A percentile compares a stretch with the other conserved stretches of the same genome.
phyloP scores from a whole-genome alignment of 1,139 yeast species.

The Pichia sp. region DNA sequence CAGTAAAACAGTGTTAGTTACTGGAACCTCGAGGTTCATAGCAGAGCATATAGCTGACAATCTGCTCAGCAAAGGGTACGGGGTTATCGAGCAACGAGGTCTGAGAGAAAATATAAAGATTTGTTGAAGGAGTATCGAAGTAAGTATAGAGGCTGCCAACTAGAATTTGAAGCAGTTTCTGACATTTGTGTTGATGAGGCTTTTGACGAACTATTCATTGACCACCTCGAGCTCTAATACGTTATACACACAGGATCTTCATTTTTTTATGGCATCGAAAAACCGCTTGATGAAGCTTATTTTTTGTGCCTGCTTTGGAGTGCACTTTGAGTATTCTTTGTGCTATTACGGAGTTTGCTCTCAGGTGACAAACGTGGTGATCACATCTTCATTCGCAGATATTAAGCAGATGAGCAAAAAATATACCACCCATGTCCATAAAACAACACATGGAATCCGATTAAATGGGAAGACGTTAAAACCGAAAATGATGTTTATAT shows the following conservation, averaged over 20 bases:
- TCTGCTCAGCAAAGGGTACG: conserved; percentile 27
- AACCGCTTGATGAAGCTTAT: conserved; percentile 21
- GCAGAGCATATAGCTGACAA: conserved; percentile 30
- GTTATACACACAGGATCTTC: conserved; percentile 63
- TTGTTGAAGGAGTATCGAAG: conserved; percentile 25
- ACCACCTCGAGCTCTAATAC: conserved; percentile 45
- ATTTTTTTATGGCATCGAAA: conserved; percentile 30
- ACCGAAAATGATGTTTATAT: conserved; percentile 38
- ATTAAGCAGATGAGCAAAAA: conserved; percentile 25
- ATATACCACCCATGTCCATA: conserved; percentile 12
- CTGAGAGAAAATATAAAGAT: conserved; percentile 31
- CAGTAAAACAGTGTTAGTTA: conserved; percentile 15
- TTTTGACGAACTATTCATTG: conserved; percentile 41
- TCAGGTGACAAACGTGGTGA: conserved; percentile 47
- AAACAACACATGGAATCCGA: conserved; percentile 41
- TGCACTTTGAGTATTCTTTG: conserved; percentile 45
- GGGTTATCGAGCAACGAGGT: conserved; percentile 37
- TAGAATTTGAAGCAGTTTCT: conserved; percentile 34
- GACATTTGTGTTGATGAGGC: conserved; percentile 36
- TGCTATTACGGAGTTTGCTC: conserved; percentile 41
- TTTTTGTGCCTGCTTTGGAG: conserved; percentile 46
- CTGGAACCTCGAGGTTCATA: conserved; percentile 24
- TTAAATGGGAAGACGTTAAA: conserved; percentile 36
- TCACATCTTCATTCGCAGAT: conserved; percentile 56
- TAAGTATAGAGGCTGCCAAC: conserved; percentile 29